Evolutionary conservation across 164 flowering plant species (phyloP).

Genomic region (Santalum album): DNA sequence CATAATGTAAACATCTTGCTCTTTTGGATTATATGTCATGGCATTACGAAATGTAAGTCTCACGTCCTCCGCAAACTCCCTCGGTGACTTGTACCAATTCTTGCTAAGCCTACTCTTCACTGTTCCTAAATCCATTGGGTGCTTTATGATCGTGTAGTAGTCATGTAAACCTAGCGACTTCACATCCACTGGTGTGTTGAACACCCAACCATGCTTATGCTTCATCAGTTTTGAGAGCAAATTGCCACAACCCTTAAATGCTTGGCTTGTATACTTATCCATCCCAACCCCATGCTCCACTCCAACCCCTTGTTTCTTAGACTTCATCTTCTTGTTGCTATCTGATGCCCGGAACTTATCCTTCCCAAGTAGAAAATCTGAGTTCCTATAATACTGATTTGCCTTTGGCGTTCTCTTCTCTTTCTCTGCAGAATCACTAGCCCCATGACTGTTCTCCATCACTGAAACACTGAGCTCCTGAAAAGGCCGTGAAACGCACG

Average conservation of each 20-base stretch:
- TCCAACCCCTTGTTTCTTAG: slow-evolving; percentile 16
- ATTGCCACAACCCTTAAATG: slow-evolving; percentile 35
- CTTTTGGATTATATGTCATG: slow-evolving; percentile 76
- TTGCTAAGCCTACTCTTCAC: slow-evolving; percentile 47
- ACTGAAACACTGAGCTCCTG: neutral
- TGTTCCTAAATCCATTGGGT: slow-evolving; percentile 89
- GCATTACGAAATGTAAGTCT: slow-evolving; percentile 77
- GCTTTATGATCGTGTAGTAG: slow-evolving; percentile 54
- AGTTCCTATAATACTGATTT: slow-evolving; percentile 22
- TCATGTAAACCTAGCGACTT: slow-evolving; percentile 59
- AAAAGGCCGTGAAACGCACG: neutral
- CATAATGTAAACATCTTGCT: slow-evolving; percentile 73
- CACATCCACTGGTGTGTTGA: slow-evolving; percentile 65
- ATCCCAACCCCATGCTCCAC: slow-evolving; percentile 12
- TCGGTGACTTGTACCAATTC: slow-evolving; percentile 57
- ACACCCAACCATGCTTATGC: slow-evolving; percentile 78
- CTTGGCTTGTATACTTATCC: slow-evolving; percentile 23
- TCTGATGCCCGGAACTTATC: slow-evolving; percentile 22
- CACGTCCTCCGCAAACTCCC: slow-evolving; percentile 83
- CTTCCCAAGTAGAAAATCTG: slow-evolving; percentile 26
- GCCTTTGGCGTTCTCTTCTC: slow-evolving; percentile 33
- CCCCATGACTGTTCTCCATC: slow-evolving; percentile 17
- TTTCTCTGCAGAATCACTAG: slow-evolving; percentile 24
- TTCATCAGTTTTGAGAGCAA: slow-evolving; percentile 59
- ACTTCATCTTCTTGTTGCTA: slow-evolving; percentile 27